These are phyloP conservation scores for Phlyctochytrium arcticum DNA, from an alignment of 192 early-diverging fungal species.

Conservation along the genomic window DNA sequence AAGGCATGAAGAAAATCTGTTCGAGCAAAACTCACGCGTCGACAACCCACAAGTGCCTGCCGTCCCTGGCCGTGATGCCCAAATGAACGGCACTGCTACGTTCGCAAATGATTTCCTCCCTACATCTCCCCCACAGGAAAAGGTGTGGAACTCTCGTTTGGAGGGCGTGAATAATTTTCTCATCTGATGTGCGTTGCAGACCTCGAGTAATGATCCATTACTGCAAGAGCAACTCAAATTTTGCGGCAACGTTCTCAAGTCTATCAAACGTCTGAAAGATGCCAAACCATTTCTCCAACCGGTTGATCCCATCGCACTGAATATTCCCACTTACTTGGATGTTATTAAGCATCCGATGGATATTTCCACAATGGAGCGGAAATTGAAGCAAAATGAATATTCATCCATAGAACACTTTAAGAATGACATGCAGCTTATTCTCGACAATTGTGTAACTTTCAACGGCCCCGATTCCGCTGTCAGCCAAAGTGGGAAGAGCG, in stretches of 20 bases:
- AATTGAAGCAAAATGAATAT: constrained; percentile 62
- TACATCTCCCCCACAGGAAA: too few species aligned
- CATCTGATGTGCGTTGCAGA: too few species aligned
- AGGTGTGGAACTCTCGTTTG: too few species aligned
- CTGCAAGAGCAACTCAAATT: constrained; percentile 76
- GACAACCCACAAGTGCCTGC: too few species aligned
- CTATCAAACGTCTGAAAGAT: constrained; percentile 75
- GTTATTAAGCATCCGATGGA: constrained; percentile 81
- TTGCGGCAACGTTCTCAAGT: constrained; percentile 67
- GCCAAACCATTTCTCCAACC: constrained; percentile 80
- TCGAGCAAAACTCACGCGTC: too few species aligned
- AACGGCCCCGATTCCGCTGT: constrained; percentile 43
- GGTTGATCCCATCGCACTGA: constrained; percentile 64
- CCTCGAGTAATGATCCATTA: too few species aligned
- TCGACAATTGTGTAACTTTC: constrained; percentile 52
- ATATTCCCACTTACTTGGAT: constrained; percentile 66
- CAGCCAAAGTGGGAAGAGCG: constrained; percentile 23
- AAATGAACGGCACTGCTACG: too few species aligned
- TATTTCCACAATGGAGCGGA: constrained; percentile 69
- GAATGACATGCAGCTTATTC: constrained; percentile 44
- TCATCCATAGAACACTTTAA: constrained; percentile 35
- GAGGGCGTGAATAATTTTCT: too few species aligned
- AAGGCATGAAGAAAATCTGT: too few species aligned
- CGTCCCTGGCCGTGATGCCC: too few species aligned
- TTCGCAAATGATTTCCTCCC: too few species aligned